Percentiles rank a stretch among this genome's conserved stretches.
These are phyloP conservation scores for Euphrasia arctica DNA, from an alignment of 305 asterid species.

Conservation along the genomic window DNA sequence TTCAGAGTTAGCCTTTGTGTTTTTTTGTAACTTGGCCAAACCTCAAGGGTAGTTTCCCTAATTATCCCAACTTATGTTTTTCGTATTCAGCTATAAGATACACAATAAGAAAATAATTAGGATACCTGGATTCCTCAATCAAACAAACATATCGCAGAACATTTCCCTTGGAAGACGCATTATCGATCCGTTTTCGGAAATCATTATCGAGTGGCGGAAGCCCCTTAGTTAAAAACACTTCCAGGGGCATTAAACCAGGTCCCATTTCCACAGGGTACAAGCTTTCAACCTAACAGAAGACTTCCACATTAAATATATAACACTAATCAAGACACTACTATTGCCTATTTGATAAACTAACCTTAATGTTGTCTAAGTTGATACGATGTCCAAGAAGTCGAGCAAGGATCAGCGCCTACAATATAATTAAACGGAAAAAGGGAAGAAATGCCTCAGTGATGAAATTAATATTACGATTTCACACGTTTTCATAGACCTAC, in stretches of 20 bases:
- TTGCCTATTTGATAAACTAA: constrained; percentile 25
- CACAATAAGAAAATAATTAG: constrained; percentile 11
- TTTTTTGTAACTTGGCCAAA: neutral
- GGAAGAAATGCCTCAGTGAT: constrained; percentile 10
- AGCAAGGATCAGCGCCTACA: constrained; percentile 85
- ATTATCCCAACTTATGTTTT: neutral
- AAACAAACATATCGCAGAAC: constrained; percentile 87
- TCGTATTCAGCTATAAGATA: constrained; percentile 3
- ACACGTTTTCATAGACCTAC: neutral
- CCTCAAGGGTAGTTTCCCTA: neutral
- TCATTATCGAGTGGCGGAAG: constrained; percentile 71
- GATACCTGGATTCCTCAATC: constrained; percentile 72
- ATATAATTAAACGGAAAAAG: constrained; percentile 6
- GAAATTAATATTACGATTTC: neutral
- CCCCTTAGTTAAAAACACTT: constrained; percentile 65
- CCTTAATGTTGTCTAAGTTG: constrained; percentile 72
- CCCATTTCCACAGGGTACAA: constrained; percentile 83
- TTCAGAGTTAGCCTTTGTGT: neutral
- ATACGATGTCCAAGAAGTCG: constrained; percentile 83
- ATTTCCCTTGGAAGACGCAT: constrained; percentile 75
- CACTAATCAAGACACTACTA: neutral
- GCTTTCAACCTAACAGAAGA: constrained; percentile 67
- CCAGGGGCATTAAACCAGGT: constrained; percentile 68
- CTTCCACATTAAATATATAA: constrained; percentile 14
- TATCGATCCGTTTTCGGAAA: constrained; percentile 47